Conservation (phyloP, 164 flowering plant genomes). For the Tetrastigma voinierianum region DNA sequence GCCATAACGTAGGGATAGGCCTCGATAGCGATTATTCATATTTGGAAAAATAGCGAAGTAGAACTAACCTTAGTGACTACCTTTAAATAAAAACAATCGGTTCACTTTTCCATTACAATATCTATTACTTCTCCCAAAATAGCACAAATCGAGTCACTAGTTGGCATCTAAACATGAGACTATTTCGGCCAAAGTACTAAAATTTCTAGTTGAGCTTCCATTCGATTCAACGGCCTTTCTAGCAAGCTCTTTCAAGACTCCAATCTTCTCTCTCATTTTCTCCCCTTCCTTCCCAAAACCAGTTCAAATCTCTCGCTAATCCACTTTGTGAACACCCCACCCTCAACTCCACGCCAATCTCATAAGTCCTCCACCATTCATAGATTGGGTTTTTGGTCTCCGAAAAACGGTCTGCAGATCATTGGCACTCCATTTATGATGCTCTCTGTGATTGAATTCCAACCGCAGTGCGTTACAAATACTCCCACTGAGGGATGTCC, state of each 20-base stretch:
- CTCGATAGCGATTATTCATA: too few relatives aligned
- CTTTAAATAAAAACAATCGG: too few relatives aligned
- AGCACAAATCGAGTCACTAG: not conserved
- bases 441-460: slow-evolving; percentile 45
- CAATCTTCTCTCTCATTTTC: slow-evolving; percentile 26
- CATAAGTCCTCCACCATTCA: slow-evolving; percentile 24
- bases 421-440: slow-evolving; percentile 35
- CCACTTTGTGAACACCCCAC: slow-evolving; percentile 23
- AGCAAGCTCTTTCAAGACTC: slow-evolving; percentile 15
- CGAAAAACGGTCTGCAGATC: slow-evolving; percentile 43
- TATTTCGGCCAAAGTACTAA: slow-evolving; percentile 21
- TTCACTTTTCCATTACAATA: too few relatives aligned
- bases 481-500: slow-evolving; percentile 34
- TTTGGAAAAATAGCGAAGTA: too few relatives aligned
- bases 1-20: too few relatives aligned
- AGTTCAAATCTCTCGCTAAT: slow-evolving; percentile 11
- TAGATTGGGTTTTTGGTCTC: slow-evolving; percentile 33
- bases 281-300: slow-evolving; percentile 27
- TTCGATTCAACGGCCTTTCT: slow-evolving; percentile 17
- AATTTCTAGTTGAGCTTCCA: slow-evolving; percentile 31
- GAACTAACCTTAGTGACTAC: too few relatives aligned
- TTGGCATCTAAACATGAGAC: not conserved
- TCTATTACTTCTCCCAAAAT: too few relatives aligned
- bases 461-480: slow-evolving; percentile 46
- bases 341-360: slow-evolving; percentile 34